Evolutionary conservation across 202 grass and related monocot genomes (phyloP).

Genomic region (Dendrocalamus latiflorus): DNA sequence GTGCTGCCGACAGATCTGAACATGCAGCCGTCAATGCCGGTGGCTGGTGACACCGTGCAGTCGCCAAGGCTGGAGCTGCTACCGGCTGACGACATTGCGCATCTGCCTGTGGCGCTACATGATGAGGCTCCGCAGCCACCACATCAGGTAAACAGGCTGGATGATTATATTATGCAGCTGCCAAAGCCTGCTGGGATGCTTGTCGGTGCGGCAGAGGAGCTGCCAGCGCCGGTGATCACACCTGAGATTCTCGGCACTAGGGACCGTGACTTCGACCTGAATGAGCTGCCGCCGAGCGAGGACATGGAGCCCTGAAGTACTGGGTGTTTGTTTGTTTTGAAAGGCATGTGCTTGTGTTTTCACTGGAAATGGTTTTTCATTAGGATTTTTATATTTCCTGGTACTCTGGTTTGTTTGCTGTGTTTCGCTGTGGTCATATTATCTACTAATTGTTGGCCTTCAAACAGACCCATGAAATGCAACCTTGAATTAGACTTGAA

Average conservation of each 20-base stretch:
- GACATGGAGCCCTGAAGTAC: not conserved
- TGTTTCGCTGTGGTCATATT: not conserved
- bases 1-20: not conserved
- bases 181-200: not conserved
- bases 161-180: not conserved
- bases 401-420: not conserved
- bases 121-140: not conserved
- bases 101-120: not conserved
- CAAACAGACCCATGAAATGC: too few relatives aligned
- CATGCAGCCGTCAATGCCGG: not conserved
- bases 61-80: not conserved
- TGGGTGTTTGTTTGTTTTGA: not conserved
- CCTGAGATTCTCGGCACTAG: not conserved
- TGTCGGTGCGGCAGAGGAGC: too few relatives aligned
- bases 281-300: not conserved
- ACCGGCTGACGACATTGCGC: not conserved
- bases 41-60: not conserved
- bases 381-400: not conserved
- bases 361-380: not conserved
- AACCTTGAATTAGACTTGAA: not conserved
- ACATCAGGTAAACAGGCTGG: not conserved
- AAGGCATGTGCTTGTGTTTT: not conserved
- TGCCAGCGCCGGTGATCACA: not conserved
- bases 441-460: not conserved
- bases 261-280: not conserved